Percentiles rank a stretch among this genome's conserved stretches.
Conservation (phyloP, 2,329 filamentous ascomycete species). For the Colletotrichum karsti region DNA sequence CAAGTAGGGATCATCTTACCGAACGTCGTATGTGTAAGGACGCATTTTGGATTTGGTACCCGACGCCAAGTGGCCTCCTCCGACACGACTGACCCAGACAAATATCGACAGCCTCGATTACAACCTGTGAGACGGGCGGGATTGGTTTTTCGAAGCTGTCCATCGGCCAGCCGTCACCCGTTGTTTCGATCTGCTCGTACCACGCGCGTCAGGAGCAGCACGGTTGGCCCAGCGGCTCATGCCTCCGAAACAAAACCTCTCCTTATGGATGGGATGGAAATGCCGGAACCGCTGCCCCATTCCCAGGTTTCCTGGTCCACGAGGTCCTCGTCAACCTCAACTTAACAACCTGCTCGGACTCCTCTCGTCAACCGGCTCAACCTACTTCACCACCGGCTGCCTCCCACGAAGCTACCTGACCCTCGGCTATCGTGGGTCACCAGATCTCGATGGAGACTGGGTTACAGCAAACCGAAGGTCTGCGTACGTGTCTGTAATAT, state of each 20-base stretch:
- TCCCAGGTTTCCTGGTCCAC: conserved; percentile 1
- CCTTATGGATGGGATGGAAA: conserved; percentile 12
- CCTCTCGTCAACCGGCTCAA: not conserved
- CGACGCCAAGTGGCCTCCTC: not conserved
- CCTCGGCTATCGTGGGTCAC: not conserved
- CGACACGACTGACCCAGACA: not conserved
- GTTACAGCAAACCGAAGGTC: not conserved
- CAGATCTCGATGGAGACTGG: not conserved
- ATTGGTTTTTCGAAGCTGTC: not conserved
- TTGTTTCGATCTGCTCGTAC: conserved; percentile 10
- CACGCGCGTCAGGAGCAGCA: conserved; percentile 19
- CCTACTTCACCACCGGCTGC: not conserved
- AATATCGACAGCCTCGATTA: not conserved
- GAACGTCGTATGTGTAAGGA: not conserved
- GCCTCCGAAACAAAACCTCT: conserved; percentile 21
- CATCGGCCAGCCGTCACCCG: conserved; percentile 8
- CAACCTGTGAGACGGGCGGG: not conserved
- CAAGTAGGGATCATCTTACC: conserved; percentile 1
- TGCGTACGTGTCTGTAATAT: not conserved
- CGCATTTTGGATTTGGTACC: not conserved
- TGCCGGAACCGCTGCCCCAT: conserved; percentile 1
- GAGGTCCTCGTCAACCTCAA: not conserved
- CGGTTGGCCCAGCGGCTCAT: conserved; percentile 16
- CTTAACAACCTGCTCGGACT: not conserved
- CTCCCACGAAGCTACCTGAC: not conserved